Conservation (phyloP, 352 stramenopile species). For the Pythium insidiosum region DNA sequence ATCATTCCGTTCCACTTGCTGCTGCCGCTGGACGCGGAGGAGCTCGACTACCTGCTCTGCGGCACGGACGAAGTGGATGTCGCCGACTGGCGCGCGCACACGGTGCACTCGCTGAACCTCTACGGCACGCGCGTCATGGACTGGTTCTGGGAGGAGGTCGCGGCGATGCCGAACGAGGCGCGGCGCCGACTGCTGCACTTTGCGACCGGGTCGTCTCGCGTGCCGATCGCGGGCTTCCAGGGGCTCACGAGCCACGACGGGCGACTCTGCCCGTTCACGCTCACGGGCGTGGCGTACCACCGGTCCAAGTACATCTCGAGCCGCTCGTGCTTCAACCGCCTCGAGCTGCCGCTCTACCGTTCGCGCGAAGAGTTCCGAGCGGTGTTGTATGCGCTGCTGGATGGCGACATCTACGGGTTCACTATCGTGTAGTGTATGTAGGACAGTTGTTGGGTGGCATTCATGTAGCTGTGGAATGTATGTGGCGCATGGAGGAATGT, state of each 20-base stretch:
- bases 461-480: too few species aligned
- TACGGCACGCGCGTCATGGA: conserved; percentile 21
- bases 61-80: conserved; percentile 94
- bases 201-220: conserved; percentile 62
- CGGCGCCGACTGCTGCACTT: conserved; percentile 64
- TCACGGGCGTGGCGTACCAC: conserved; percentile 37
- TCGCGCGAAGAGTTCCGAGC: conserved; percentile 41
- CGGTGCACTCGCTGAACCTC: conserved; percentile 37
- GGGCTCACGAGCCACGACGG: conserved; percentile 73
- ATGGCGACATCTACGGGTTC: conserved; percentile 19
- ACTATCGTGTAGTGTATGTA: too few species aligned
- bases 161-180: conserved; percentile 73
- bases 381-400: conserved; percentile 17
- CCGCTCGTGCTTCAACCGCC: too few species aligned
- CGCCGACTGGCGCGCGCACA: conserved; percentile 91
- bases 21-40: too few species aligned
- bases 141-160: conserved; percentile 97
- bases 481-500: too few species aligned
- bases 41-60: too few species aligned
- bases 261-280: conserved; percentile 51
- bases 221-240: conserved; percentile 56
- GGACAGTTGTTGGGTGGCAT: too few species aligned
- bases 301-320: conserved; percentile 4
- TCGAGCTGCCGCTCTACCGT: conserved; percentile 85
- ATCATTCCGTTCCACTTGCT: conserved; percentile 92